Evolutionary conservation across 2,329 filamentous ascomycete species (phyloP).

Genomic region (Diaporthe sp.): DNA sequence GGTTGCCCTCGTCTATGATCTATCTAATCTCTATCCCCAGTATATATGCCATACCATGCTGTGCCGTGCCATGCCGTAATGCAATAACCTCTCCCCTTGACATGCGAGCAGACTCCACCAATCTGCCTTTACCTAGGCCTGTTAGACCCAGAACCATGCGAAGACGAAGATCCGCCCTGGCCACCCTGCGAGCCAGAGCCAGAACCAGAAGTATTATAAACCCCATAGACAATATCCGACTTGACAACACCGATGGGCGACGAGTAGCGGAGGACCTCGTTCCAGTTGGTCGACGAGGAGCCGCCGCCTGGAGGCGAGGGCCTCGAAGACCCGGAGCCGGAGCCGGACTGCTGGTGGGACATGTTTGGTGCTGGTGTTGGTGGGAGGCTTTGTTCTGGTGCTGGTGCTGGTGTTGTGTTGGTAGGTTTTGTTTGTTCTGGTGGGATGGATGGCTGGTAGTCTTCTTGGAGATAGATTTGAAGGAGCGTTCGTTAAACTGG

Average conservation of each 20-base stretch:
- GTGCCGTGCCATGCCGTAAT: neutral
- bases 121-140: neutral
- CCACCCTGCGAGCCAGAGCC: neutral
- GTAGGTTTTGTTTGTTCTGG: neutral
- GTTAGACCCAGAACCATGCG: slow-evolving; percentile 8
- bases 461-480: neutral
- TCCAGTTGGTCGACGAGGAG: slow-evolving; percentile 38
- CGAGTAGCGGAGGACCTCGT: slow-evolving; percentile 40
- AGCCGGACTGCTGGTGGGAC: slow-evolving; percentile 10
- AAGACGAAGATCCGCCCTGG: neutral
- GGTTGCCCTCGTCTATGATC: neutral
- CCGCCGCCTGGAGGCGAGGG: neutral
- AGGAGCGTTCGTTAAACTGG: no score
- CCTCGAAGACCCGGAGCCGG: neutral
- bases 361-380: neutral
- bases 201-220: slow-evolving; percentile 31
- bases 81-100: no score
- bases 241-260: slow-evolving; percentile 42
- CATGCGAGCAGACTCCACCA: neutral
- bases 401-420: neutral
- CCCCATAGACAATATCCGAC: slow-evolving; percentile 40
- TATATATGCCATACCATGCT: no score
- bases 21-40: neutral
- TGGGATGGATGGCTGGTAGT: neutral
- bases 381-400: neutral